Evolutionary conservation across 108 stramenopile genomes (phyloP).

Genomic region (Conticribra weissflogii): DNA sequence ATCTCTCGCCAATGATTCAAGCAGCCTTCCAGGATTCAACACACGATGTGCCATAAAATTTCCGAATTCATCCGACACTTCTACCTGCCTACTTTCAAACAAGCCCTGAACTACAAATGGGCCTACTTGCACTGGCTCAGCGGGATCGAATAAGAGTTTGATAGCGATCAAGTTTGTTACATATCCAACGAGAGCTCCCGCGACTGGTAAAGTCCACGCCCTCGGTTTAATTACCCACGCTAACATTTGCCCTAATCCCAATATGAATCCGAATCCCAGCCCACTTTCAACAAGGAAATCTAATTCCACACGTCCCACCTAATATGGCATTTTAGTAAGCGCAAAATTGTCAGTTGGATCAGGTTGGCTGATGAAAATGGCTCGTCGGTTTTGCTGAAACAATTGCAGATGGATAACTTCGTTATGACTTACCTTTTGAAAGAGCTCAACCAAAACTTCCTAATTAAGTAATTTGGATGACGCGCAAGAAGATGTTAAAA

Average conservation of each 20-base stretch:
- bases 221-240: conserved; percentile 82
- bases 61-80: conserved; percentile 77
- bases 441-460: conserved; percentile 78
- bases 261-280: conserved; percentile 93
- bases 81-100: conserved; percentile 90
- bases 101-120: conserved; percentile 87
- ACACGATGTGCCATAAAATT: conserved; percentile 68
- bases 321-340: conserved; percentile 15
- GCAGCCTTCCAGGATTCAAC: conserved; percentile 54
- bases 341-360: neutral
- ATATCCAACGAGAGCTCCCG: conserved; percentile 89
- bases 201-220: conserved; percentile 65
- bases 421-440: conserved; percentile 79
- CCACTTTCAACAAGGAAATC: conserved; percentile 89
- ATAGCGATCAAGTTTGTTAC: conserved; percentile 95
- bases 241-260: conserved; percentile 90
- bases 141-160: conserved; percentile 91
- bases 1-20: conserved; percentile 63
- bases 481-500: too few relatives aligned
- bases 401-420: too few relatives aligned
- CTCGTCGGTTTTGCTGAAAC: too few relatives aligned
- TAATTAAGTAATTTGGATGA: too few relatives aligned
- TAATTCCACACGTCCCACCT: conserved; percentile 82
- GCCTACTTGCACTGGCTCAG: conserved; percentile 76
- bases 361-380: too few relatives aligned